Percentiles rank a stretch among this genome's conserved stretches.
These are phyloP conservation scores for Elongisporangium anandrum DNA, from an alignment of 352 stramenopile species.

Conservation along the genomic window DNA sequence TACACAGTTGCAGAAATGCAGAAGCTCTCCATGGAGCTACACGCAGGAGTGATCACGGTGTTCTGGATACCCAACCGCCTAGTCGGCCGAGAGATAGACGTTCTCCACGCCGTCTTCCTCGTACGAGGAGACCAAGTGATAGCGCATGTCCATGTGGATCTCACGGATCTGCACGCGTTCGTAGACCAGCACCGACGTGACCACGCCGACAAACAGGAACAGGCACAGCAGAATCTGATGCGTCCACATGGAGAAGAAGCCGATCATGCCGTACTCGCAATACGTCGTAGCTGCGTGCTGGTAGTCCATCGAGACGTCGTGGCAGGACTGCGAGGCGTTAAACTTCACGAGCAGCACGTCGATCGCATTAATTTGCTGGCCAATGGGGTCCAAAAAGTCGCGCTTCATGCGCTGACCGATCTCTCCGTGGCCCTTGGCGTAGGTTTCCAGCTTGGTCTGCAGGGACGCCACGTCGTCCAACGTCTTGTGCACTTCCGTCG, in stretches of 20 bases:
- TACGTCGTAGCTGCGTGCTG: constrained; percentile 47
- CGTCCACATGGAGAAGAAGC: constrained; percentile 84
- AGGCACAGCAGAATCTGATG: constrained; percentile 78
- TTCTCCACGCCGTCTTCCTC: constrained; percentile 81
- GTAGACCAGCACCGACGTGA: constrained; percentile 73
- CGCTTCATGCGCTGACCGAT: constrained; percentile 57
- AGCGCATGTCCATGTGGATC: constrained; percentile 45
- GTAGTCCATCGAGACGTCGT: constrained; percentile 35
- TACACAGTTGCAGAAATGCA: background rate
- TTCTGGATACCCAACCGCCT: background rate
- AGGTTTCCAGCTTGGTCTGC: constrained; percentile 45
- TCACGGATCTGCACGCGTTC: constrained; percentile 70
- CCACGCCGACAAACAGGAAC: constrained; percentile 68
- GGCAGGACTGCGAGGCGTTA: constrained; percentile 42
- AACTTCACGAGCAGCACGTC: constrained; percentile 25
- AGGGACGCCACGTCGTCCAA: constrained; percentile 20
- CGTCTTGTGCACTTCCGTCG: constrained; percentile 29
- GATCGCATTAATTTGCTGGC: constrained; percentile 34
- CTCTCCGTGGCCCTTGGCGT: constrained; percentile 42
- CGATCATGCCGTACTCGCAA: constrained; percentile 79
- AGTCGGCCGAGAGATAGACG: constrained; percentile 72
- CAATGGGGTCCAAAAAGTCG: constrained; percentile 72
- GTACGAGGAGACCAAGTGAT: constrained; percentile 76
- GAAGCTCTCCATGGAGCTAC: background rate
- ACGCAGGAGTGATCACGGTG: background rate